Conservation (phyloP, 2,329 filamentous ascomycete genomes). For the Falciphora oryzae region DNA sequence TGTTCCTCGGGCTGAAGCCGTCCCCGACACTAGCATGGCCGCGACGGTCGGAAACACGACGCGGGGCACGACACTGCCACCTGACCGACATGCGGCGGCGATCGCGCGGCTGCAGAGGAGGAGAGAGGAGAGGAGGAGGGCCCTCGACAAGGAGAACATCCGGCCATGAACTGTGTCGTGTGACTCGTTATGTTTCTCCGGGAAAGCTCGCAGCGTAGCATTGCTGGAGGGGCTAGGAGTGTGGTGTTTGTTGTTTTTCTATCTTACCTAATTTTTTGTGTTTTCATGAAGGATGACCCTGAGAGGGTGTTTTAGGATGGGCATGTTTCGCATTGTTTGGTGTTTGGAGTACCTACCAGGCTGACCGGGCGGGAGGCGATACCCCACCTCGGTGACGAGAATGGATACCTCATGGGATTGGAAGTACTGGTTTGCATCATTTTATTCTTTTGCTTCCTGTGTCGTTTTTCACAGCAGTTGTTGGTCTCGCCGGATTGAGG, state of each 20-base stretch:
- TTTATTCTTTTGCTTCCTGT: neutral
- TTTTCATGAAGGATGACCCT: neutral
- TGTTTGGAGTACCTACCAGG: slow-evolving; percentile 15
- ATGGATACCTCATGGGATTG: neutral
- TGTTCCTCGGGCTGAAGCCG: slow-evolving; percentile 20
- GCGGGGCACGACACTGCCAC: slow-evolving; percentile 36
- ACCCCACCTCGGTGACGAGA: neutral
- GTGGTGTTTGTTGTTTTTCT: slow-evolving; percentile 1
- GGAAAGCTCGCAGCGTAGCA: neutral
- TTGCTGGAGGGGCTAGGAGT: neutral
- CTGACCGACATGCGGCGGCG: slow-evolving; percentile 47
- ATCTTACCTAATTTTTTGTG: neutral
- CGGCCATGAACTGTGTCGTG: slow-evolving; percentile 23
- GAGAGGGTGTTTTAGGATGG: neutral
- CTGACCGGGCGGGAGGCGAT: neutral
- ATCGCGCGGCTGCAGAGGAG: slow-evolving; percentile 49
- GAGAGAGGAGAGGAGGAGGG: slow-evolving; percentile 42
- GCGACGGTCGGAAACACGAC: slow-evolving; percentile 32
- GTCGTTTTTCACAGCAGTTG: too few species aligned
- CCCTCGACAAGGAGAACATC: slow-evolving; percentile 47
- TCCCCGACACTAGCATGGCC: slow-evolving; percentile 25
- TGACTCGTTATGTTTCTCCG: neutral
- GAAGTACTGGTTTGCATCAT: neutral
- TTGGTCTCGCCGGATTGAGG: too few species aligned
- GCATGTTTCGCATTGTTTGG: slow-evolving; percentile 12